These are phyloP conservation scores for Leccinum fibrillosum DNA, from an alignment of 768 basidiomycete genomes.

Conservation along the genomic window DNA sequence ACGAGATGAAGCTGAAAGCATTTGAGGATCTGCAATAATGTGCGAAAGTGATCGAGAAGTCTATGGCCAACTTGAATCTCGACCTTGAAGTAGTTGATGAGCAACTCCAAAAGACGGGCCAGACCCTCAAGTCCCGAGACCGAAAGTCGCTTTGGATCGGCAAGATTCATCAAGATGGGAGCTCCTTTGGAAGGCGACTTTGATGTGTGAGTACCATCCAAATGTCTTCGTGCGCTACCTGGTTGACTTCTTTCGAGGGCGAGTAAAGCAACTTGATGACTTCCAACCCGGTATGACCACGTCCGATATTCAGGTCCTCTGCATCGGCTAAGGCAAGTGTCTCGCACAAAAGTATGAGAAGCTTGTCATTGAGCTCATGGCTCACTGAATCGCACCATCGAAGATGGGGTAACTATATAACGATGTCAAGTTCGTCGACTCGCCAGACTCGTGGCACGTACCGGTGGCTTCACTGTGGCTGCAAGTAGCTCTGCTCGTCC, in stretches of 20 bases:
- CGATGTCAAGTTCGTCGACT: too few species aligned
- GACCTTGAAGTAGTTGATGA: conserved; percentile 99
- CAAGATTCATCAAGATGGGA: conserved; percentile 96
- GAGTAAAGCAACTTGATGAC: conserved; percentile 86
- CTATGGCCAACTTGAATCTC: conserved; percentile 86
- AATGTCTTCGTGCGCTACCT: conserved; percentile 92
- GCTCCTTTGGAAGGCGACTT: conserved; percentile 88
- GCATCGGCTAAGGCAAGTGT: conserved; percentile 94
- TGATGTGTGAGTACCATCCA: conserved; percentile 87
- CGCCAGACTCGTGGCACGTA: too few species aligned
- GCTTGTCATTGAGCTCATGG: conserved; percentile 72
- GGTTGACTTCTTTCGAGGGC: conserved; percentile 83
- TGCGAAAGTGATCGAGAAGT: conserved; percentile 90
- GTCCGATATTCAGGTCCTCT: conserved; percentile 80
- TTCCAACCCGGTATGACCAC: conserved; percentile 75
- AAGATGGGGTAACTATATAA: too few species aligned
- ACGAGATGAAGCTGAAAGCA: conserved; percentile 75
- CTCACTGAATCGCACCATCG: too few species aligned
- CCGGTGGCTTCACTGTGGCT: too few species aligned
- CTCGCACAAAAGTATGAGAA: conserved; percentile 76
- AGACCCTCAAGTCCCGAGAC: conserved; percentile 72
- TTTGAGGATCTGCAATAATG: conserved; percentile 84
- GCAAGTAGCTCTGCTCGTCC: too few species aligned
- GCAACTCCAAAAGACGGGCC: conserved; percentile 85
- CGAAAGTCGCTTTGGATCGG: conserved; percentile 91